Base-by-base conservation (phyloP, 2,329 filamentous ascomycete genomes). In the Metarhizium sp. region DNA sequence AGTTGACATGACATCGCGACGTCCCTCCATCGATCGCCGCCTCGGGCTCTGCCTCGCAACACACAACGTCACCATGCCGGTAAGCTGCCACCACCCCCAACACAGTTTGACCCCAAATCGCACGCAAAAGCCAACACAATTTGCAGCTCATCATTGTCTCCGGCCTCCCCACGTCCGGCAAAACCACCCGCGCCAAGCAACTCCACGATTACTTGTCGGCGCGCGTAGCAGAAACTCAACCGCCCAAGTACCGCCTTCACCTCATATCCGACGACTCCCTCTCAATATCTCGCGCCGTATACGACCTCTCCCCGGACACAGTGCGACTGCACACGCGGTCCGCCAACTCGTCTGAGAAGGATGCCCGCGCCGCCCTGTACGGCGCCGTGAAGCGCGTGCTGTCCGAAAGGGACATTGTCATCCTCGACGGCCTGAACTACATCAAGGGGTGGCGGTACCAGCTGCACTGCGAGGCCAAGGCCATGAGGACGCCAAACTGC, bases 401-500 rank as follows among this genome's bases (percentile, higher is more conserved):
- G 34, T 84, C 80, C 58, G 80, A 84, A 55, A 82, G 83, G 63
- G 86, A 90, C 64, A 84, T 95, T 56, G 87, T 94, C 53, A 82
- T 95, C 50, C 81, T 90, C 16, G 89, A 95, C 67, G 84, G 85
- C 1, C 74, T 89, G 58, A 94, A 94, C 71, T 95, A 94, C 71
- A 95, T 95, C 73, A 94, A 94, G 70, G 90, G 89, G 42, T 94
- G 88, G 81, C 79, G 90, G 51, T 95, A 95, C 68, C 89, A 95
- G 75, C 75, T 95, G 25, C 87, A 86, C 69, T 92, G 89, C 73
- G 89, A 94, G 71, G 84, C 89, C 42, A 94, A 94, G 71, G 89
- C 89, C 50, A 73, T 88, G 54, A 75, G 85, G 59, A 94, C 89
- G 3, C 82, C 87, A 3, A 87, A 81, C 69, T 91, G 87, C 64